Conservation (phyloP, 805 yeast species). For the Brettanomyces custersianus region DNA sequence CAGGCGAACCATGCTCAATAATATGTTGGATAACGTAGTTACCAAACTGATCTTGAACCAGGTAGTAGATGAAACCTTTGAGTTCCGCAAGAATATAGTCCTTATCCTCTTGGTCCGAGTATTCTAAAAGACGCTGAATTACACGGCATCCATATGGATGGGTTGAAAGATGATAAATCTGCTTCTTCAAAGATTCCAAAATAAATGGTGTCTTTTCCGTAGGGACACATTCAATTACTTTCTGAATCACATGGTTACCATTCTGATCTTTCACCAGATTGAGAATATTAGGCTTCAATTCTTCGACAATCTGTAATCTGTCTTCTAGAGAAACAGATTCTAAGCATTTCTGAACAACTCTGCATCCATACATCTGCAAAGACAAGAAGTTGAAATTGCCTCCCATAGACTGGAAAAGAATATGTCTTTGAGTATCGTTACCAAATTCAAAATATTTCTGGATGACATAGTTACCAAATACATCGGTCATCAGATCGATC, state of each 20-base stretch:
- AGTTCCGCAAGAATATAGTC: constrained; percentile 60
- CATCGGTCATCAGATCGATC: constrained; percentile 84
- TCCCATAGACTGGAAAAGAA: constrained; percentile 61
- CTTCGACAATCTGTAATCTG: constrained; percentile 60
- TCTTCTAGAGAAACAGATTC: constrained; percentile 59
- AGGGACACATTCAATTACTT: constrained; percentile 82
- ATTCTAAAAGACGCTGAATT: constrained; percentile 84
- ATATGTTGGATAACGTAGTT: constrained; percentile 96
- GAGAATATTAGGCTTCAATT: constrained; percentile 49
- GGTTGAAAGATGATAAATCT: constrained; percentile 77
- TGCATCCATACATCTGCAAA: constrained; percentile 94
- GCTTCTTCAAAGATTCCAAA: constrained; percentile 57
- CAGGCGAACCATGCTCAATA: constrained; percentile 66
- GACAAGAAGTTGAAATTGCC: constrained; percentile 71
- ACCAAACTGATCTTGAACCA: constrained; percentile 95
- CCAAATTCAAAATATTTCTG: constrained; percentile 91
- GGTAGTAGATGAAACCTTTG: constrained; percentile 57
- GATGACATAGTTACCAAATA: constrained; percentile 94
- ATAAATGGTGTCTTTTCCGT: constrained; percentile 62
- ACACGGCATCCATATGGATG: constrained; percentile 98
- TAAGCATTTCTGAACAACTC: constrained; percentile 92
- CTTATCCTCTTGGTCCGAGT: constrained; percentile 59
- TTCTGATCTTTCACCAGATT: constrained; percentile 88
- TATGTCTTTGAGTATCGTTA: constrained; percentile 53
- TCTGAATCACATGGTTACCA: constrained; percentile 96